Base-by-base conservation (phyloP, 2,329 filamentous ascomycete genomes). In the Trematosphaeria pertusa region DNA sequence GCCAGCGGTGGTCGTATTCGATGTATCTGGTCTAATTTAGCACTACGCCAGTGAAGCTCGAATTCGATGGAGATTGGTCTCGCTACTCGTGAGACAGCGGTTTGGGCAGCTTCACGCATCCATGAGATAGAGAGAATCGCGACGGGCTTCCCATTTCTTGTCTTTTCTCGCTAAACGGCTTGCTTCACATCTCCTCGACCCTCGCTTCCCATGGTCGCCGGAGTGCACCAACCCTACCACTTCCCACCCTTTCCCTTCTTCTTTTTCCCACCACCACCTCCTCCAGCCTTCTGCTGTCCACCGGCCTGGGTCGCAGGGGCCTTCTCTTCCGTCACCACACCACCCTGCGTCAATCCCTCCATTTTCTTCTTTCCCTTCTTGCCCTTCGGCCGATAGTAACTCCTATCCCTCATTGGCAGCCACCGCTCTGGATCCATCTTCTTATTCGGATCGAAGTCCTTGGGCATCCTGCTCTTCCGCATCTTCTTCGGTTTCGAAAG, bases 371-470 rank as follows among this genome's bases (percentile, higher is more conserved):
- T 93, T 44, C 90, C 89, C 80, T 96, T 96, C 78, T 88, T 91
- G 5, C 91, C 91, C 77, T 94, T 96, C 6, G 92, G 91, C 37
- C 88, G 80, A 73, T 96, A 99, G 31, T 85, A 89, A 60, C 89
- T 94, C 46, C 94, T 83, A 70, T 99, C 94, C 41, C 88, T 86
- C 63, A 97, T 78, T 10, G 94, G 93, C 50, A 99, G 75, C 94
- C 94, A 99, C 53, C 94, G 82, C 74, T 99, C 94, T 0, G 91
- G 87, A 71, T 99, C 94, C 24, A 89, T 83, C 56, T 85, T 86
- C 78, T 91, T 95, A 59, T 81, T 84, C 41, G 89, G 82, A 48
- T 91, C 89, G 64, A 84, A 89, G 62, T 86, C 81, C 73, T 89
- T 90, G 22, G 88, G 88, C 62, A 89, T 77, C 59, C 83, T 83